phyloP scores from a whole-genome alignment of 2,329 filamentous ascomycete species.

The Chaetomium sp. region DNA sequence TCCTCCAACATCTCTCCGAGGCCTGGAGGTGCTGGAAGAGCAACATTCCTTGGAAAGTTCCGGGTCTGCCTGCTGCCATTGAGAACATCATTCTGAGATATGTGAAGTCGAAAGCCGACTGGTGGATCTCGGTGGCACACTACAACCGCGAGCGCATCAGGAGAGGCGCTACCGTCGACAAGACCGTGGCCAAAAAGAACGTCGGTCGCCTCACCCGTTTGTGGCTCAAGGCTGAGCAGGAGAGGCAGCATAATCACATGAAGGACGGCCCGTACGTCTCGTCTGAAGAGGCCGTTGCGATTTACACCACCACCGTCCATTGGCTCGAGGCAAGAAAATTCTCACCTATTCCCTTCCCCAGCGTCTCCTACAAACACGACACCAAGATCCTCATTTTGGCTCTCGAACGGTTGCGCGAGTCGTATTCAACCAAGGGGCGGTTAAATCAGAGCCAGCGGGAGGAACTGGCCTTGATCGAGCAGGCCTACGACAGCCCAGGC shows the following conservation, averaged over 20 bases:
- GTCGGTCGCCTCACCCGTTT: constrained; percentile 87
- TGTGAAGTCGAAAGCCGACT: constrained; percentile 98
- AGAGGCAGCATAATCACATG: constrained; percentile 98
- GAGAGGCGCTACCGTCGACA: constrained; percentile 93
- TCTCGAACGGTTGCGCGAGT: constrained; percentile 84
- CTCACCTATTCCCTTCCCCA: constrained; percentile 96
- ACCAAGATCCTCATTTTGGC: constrained; percentile 97
- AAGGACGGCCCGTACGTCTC: constrained; percentile 98
- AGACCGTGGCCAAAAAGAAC: constrained; percentile 99
- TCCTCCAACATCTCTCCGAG: constrained; percentile 93
- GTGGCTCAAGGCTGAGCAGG: constrained; percentile 97
- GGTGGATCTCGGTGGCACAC: constrained; percentile 99
- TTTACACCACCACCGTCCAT: constrained; percentile 97
- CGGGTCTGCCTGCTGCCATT: constrained; percentile 89
- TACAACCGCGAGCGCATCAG: constrained; percentile 98
- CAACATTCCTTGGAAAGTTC: constrained; percentile 99
- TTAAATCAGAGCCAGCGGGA: constrained; percentile 97
- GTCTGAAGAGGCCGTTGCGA: constrained; percentile 95
- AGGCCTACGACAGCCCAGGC: constrained; percentile 95
- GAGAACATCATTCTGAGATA: constrained; percentile 98
- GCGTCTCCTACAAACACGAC: constrained; percentile 98
- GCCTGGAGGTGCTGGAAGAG: constrained; percentile 99
- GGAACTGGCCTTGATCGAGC: constrained; percentile 91
- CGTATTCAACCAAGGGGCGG: constrained; percentile 94
- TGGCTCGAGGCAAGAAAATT: constrained; percentile 99